Base-by-base conservation (phyloP, 768 basidiomycete species). In the Naganishia onofrii region DNA sequence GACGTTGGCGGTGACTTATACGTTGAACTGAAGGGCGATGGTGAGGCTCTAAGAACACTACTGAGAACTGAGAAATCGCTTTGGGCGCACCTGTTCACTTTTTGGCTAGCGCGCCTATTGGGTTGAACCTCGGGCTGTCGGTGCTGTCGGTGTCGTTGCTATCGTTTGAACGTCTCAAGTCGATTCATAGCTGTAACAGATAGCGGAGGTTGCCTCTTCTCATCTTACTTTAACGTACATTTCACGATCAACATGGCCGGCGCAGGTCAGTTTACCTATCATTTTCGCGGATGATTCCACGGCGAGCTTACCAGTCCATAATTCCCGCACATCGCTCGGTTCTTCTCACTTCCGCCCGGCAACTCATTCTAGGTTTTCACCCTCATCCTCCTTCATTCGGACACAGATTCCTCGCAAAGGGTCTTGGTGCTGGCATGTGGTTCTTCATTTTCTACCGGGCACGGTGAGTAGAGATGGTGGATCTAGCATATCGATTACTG, bases 361-460 rank as follows among this genome's bases (percentile, higher is more conserved):
- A n/a, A n/a, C 19, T 23, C 31, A 12, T 12, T 32, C 51, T 51
- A 82, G 93, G 92, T 74, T 95, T 95, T 77, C 85, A 92, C 80
- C 93, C 93, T 46, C 93, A 93, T 79, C 84, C 93, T 32, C 91
- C 92, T 10, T 87, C 89, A 15, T 84, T 87, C 76, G 86, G 84
- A 76, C 88, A 93, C 81, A 86, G 85, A 70, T 87, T 92, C 80
- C 84, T 94, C 34, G 86, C 90, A 31, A 93, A 93, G 82, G 88
- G 87, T 71, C 84, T 96, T 54, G 93, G 93, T 58, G 93, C 93
- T 38, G 86, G 88, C 29, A 95, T 96, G 93, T 96, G 93, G 93
- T 95, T 95, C 87, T 96, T 93, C 84, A 93, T 96, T 79, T 95
- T 96, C 84, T 96, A 94, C 83, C 88, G 93, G 68, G 89, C 90